phyloP scores from a whole-genome alignment of 2,329 filamentous ascomycete genomes.

The Ascochyta rabiei region DNA sequence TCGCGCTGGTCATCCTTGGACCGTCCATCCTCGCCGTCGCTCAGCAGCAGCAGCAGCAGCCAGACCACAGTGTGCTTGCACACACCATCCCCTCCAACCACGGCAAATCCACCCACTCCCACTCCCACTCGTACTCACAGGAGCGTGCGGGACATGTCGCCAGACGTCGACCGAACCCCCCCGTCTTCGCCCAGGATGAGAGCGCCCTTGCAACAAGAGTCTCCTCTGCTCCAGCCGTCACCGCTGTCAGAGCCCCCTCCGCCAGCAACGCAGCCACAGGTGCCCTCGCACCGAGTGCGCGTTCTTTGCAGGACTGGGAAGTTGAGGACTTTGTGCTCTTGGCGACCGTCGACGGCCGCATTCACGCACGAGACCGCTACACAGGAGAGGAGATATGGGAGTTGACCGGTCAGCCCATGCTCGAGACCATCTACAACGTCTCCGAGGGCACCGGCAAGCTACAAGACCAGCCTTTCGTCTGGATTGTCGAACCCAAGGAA shows the following conservation, averaged over 20 bases:
- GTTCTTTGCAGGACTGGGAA: conserved; percentile 98
- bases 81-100: conserved; percentile 25
- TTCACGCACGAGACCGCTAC: conserved; percentile 88
- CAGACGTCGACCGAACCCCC: conserved; percentile 34
- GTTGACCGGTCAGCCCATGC: conserved; percentile 83
- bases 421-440: conserved; percentile 81
- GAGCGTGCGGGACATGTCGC: conserved; percentile 25
- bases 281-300: conserved; percentile 72
- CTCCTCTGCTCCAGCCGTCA: conserved; percentile 77
- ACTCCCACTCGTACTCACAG: conserved; percentile 12
- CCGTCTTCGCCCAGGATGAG: conserved; percentile 65
- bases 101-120: conserved; percentile 20
- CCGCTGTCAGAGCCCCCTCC: conserved; percentile 94
- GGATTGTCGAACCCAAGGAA: conserved; percentile 91
- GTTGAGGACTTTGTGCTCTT: conserved; percentile 99
- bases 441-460: conserved; percentile 43
- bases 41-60: conserved; percentile 53
- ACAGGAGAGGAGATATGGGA: conserved; percentile 87
- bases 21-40: conserved; percentile 45
- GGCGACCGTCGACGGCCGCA: conserved; percentile 98
- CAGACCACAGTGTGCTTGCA: conserved; percentile 29
- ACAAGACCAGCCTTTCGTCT: conserved; percentile 82
- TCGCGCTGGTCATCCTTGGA: conserved; percentile 45
- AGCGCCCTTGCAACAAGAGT: conserved; percentile 91
- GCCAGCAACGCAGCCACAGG: conserved; percentile 58